Conservation (phyloP, 108 stramenopile genomes). For the Nitzschia sp. region DNA sequence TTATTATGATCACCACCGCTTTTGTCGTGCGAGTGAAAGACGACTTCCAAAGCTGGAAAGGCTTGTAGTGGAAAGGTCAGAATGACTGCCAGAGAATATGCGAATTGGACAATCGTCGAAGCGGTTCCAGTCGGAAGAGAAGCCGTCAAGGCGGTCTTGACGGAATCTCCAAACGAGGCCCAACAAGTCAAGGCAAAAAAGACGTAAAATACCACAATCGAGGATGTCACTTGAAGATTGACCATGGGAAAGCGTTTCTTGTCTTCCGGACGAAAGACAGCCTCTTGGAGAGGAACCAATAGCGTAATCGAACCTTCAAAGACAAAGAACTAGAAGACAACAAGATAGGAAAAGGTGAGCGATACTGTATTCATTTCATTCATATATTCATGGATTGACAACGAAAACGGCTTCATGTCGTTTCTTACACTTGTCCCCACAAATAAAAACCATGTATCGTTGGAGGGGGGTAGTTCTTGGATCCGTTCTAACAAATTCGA, state of each 20-base stretch:
- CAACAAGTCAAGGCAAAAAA: constrained; percentile 50
- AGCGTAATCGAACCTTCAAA: constrained; percentile 63
- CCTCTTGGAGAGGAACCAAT: constrained; percentile 56
- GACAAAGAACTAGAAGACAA: constrained; percentile 41
- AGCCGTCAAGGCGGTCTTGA: constrained; percentile 49
- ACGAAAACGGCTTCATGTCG: too few species aligned
- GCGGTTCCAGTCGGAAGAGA: constrained; percentile 35
- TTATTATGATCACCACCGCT: too few species aligned
- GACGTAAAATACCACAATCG: constrained; percentile 47
- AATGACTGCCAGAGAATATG: constrained; percentile 53
- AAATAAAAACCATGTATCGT: constrained; percentile 48
- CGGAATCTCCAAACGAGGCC: constrained; percentile 45
- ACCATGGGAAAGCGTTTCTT: constrained; percentile 33
- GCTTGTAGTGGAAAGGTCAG: constrained; percentile 63
- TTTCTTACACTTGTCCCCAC: constrained; percentile 49
- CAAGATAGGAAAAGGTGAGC: not conserved
- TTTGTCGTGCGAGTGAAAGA: constrained; percentile 3
- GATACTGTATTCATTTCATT: not conserved
- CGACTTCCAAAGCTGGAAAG: constrained; percentile 59
- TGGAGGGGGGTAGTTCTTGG: constrained; percentile 15
- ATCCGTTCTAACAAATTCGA: constrained; percentile 9
- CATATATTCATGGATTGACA: not conserved
- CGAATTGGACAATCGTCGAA: constrained; percentile 47
- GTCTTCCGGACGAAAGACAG: constrained; percentile 37
- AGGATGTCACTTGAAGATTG: constrained; percentile 33